Evolutionary conservation across 345 rosid species (phyloP).

Genomic region (Eucalyptus sp.): DNA sequence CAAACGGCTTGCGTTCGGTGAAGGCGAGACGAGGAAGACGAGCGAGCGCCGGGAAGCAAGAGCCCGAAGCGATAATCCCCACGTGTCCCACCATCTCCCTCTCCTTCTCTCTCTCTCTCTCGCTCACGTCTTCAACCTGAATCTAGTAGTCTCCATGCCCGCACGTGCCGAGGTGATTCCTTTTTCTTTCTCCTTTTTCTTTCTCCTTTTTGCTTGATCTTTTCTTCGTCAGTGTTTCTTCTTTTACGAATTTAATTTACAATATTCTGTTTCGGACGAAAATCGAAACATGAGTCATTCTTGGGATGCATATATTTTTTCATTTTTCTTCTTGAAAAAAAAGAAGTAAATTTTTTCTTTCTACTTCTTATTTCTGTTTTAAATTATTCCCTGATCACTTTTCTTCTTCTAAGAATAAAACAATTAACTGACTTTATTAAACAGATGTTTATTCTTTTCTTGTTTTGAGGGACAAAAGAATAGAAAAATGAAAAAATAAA

Average conservation of each 20-base stretch:
- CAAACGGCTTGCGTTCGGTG: constrained; percentile 19
- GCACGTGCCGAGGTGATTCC: neutral
- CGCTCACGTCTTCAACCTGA: neutral
- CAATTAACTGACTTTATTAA: rapidly evolving
- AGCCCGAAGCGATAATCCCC: constrained; percentile 23
- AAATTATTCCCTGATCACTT: too few species aligned
- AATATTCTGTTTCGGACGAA: neutral
- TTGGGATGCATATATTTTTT: neutral
- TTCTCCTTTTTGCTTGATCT: neutral
- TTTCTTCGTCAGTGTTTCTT: neutral
- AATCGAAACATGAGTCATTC: neutral
- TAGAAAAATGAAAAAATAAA: too few species aligned
- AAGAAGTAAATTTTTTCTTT: too few species aligned
- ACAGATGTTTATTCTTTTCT: too few species aligned
- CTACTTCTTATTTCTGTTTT: too few species aligned
- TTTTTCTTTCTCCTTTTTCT: neutral
- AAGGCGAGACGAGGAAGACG: constrained; percentile 18
- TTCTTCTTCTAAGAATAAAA: too few species aligned
- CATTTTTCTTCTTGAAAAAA: too few species aligned
- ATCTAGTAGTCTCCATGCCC: neutral
- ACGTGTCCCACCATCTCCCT: constrained; percentile 14
- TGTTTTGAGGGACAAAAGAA: too few species aligned
- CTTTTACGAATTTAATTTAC: neutral
- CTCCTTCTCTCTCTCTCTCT: neutral
- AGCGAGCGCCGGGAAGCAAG: constrained; percentile 14